Percentiles rank a stretch among this genome's conserved stretches.
Evolutionary conservation across 352 stramenopile species (phyloP).

Genomic region (Phytophthora foliorum): DNA sequence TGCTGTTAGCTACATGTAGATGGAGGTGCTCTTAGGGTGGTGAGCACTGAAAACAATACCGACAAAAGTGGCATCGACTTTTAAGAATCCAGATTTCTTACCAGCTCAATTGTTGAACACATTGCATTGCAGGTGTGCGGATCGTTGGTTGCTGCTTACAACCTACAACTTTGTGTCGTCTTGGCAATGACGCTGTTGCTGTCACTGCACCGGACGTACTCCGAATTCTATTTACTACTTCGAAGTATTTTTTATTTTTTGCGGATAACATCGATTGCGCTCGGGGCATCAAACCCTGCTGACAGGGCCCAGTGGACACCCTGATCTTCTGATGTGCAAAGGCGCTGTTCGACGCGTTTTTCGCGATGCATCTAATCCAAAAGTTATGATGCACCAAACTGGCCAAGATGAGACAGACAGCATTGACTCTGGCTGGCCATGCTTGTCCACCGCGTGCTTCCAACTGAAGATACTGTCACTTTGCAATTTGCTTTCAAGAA

Average conservation of each 20-base stretch:
- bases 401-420: conserved; percentile 22
- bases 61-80: neutral
- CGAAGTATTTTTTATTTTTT: no score
- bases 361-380: conserved; percentile 28
- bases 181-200: conserved; percentile 1
- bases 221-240: no score
- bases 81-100: neutral
- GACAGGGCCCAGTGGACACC: no score
- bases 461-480: conserved; percentile 11
- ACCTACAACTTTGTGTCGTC: no score
- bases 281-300: no score
- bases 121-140: no score
- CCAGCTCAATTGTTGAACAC: no score
- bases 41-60: neutral
- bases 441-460: neutral
- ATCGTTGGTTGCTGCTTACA: no score
- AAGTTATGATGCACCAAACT: conserved; percentile 23
- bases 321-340: conserved; percentile 17
- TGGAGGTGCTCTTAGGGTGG: no score
- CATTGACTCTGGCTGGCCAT: conserved; percentile 3
- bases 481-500: conserved; percentile 21
- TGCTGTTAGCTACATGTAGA: no score
- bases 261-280: no score
- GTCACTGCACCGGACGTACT: conserved; percentile 8
- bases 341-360: conserved; percentile 9